A percentile compares a stretch with the other conserved stretches of the same genome.
phyloP scores from a whole-genome alignment of 1,284 basidiomycete genomes.

The Trichosporon sp. region DNA sequence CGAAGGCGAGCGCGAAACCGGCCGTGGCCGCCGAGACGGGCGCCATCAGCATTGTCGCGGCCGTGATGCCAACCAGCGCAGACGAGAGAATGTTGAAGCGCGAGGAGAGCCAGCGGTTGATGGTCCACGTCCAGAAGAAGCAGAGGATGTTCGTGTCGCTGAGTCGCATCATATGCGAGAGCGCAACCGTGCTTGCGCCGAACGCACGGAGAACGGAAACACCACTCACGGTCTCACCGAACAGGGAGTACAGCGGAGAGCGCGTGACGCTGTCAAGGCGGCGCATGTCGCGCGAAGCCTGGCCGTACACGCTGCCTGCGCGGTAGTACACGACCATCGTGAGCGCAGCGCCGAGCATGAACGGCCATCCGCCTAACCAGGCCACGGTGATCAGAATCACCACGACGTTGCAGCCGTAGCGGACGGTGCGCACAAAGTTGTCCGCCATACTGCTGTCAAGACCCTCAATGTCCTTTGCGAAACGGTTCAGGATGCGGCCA shows the following conservation, averaged over 20 bases:
- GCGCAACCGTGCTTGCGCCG: constrained; percentile 67
- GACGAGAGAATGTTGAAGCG: constrained; percentile 78
- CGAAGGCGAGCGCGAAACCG: constrained; percentile 76
- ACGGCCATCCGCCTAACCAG: constrained; percentile 70
- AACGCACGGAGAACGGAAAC: constrained; percentile 77
- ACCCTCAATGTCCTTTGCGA: constrained; percentile 91
- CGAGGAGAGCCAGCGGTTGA: constrained; percentile 49
- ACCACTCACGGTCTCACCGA: constrained; percentile 85
- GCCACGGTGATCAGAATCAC: constrained; percentile 60
- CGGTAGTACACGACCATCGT: constrained; percentile 56
- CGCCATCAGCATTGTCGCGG: constrained; percentile 62
- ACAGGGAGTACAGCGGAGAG: constrained; percentile 86
- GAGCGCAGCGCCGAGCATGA: constrained; percentile 60
- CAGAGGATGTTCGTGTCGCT: constrained; percentile 75
- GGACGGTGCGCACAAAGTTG: constrained; percentile 66
- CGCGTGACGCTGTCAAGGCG: constrained; percentile 81
- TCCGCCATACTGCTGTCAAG: constrained; percentile 82
- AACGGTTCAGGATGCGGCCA: constrained; percentile 79
- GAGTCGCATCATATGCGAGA: constrained; percentile 77
- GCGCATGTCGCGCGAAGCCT: constrained; percentile 83
- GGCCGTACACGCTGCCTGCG: constrained; percentile 67
- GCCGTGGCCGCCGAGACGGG: constrained; percentile 71
- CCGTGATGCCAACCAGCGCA: constrained; percentile 67
- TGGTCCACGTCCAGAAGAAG: constrained; percentile 77
- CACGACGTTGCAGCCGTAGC: constrained; percentile 51